Conservation (phyloP, 495 filamentous ascomycete genomes). For the Neurospora sp. region DNA sequence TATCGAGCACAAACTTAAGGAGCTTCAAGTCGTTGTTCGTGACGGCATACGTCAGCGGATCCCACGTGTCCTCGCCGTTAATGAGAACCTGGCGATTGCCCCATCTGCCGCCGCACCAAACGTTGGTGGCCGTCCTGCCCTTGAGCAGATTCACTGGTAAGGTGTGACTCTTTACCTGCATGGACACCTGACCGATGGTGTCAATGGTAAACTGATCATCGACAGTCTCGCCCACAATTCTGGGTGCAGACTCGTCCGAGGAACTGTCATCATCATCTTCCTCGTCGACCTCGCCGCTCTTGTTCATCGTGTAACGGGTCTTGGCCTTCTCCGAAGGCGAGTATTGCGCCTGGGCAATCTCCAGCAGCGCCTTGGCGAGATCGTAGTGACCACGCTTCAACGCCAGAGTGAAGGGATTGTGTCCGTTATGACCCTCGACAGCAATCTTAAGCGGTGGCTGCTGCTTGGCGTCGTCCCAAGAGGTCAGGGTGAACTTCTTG, state of each 20-base stretch:
- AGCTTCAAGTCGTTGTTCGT: conserved; percentile 18
- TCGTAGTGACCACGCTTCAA: conserved; percentile 50
- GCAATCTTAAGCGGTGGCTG: conserved; percentile 52
- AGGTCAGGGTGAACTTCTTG: conserved; percentile 35
- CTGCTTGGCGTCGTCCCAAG: conserved; percentile 36
- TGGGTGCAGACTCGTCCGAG: conserved; percentile 21
- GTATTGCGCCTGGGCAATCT: conserved; percentile 59
- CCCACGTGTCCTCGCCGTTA: conserved; percentile 6
- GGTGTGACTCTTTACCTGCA: conserved; percentile 48
- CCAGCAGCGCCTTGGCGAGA: conserved; percentile 51
- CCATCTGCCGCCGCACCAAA: not conserved
- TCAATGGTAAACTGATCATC: conserved; percentile 60
- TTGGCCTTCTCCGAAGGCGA: conserved; percentile 33
- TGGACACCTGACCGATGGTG: conserved; percentile 53
- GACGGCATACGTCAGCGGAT: conserved; percentile 26
- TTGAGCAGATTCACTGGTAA: conserved; percentile 38
- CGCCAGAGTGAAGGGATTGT: conserved; percentile 53
- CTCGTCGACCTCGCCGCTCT: conserved; percentile 17
- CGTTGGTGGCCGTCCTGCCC: conserved; percentile 4
- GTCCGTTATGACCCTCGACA: conserved; percentile 31
- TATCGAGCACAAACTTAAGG: conserved; percentile 29
- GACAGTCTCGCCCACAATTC: conserved; percentile 41
- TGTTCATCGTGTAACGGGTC: conserved; percentile 38
- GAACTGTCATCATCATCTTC: conserved; percentile 19
- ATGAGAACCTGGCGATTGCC: conserved; percentile 2